Evolutionary conservation across 2,329 filamentous ascomycete species (phyloP).

Genomic region (Neopestalotiopsis clavispora): DNA sequence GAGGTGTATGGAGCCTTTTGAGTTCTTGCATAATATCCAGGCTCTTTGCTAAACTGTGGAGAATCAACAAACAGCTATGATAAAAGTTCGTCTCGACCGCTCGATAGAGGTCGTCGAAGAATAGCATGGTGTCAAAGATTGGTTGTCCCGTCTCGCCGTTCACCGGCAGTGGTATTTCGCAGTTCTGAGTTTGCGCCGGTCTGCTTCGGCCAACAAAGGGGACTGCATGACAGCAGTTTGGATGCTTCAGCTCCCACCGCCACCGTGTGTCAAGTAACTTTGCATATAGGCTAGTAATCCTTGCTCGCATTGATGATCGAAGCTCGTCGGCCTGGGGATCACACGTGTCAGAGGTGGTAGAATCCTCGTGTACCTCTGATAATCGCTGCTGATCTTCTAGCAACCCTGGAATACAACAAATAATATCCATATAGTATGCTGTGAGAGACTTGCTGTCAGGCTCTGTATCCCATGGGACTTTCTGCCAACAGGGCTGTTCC

Average conservation of each 20-base stretch:
- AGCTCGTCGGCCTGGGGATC: not conserved
- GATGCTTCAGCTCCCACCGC: not conserved
- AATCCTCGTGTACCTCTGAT: not conserved
- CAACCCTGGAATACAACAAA: not conserved
- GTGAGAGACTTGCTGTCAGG: not conserved
- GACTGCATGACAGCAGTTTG: not conserved
- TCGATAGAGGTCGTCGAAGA: not conserved
- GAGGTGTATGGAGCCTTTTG: not conserved
- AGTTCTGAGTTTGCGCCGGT: not conserved
- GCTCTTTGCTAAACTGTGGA: not conserved
- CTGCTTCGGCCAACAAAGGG: not conserved
- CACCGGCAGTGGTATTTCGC: not conserved
- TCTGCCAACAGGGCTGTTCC: not conserved
- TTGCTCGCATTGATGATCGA: not conserved
- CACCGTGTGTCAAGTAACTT: not conserved
- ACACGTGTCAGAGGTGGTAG: not conserved
- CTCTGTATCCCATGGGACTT: not conserved
- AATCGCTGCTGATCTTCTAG: not conserved
- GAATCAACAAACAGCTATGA: not conserved
- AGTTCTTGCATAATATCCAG: not conserved
- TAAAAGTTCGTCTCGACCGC: not conserved
- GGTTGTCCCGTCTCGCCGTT: not conserved
- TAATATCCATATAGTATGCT: not conserved
- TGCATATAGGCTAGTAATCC: not conserved
- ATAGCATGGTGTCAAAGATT: not conserved